Conservation (phyloP, 1,284 basidiomycete genomes). For the Boletus mariae region DNA sequence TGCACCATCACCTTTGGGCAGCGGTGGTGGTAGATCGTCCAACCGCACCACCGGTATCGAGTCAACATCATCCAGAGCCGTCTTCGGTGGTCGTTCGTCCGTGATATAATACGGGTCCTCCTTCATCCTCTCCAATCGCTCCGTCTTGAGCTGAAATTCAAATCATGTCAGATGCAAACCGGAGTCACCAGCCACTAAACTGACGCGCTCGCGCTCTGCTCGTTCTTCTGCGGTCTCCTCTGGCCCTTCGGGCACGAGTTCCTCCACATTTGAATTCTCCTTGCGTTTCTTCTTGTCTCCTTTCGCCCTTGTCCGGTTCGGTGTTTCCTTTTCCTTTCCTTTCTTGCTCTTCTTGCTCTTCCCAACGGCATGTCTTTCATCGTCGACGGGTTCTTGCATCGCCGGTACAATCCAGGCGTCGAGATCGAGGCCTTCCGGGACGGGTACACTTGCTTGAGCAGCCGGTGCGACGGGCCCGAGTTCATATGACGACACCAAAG, state of each 20-base stretch:
- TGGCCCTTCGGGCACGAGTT: slow-evolving; percentile 27
- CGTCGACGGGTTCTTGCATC: slow-evolving; percentile 41
- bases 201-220: slow-evolving; percentile 56
- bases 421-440: slow-evolving; percentile 84
- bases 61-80: slow-evolving; percentile 64
- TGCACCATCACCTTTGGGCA: slow-evolving; percentile 30
- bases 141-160: slow-evolving; percentile 60
- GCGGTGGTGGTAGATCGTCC: slow-evolving; percentile 57
- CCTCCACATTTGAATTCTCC: slow-evolving; percentile 35
- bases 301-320: slow-evolving; percentile 28
- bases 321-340: slow-evolving; percentile 49
- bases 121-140: slow-evolving; percentile 65
- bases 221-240: slow-evolving; percentile 56
- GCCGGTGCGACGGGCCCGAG: slow-evolving; percentile 80
- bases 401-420: slow-evolving; percentile 80
- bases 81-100: slow-evolving; percentile 50
- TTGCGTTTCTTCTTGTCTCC: slow-evolving; percentile 30
- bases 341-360: slow-evolving; percentile 45
- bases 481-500: slow-evolving; percentile 77
- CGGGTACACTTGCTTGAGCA: slow-evolving; percentile 77
- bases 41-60: slow-evolving; percentile 81
- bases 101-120: slow-evolving; percentile 89
- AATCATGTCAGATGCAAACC: slow-evolving; percentile 4
- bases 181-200: slow-evolving; percentile 17
- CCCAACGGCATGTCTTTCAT: slow-evolving; percentile 28